Evolutionary conservation across 129 eudicot genomes (phyloP), one percentile per base, ranked within the genome.

Genomic region (Rutidosis leptorrhynchoides): DNA sequence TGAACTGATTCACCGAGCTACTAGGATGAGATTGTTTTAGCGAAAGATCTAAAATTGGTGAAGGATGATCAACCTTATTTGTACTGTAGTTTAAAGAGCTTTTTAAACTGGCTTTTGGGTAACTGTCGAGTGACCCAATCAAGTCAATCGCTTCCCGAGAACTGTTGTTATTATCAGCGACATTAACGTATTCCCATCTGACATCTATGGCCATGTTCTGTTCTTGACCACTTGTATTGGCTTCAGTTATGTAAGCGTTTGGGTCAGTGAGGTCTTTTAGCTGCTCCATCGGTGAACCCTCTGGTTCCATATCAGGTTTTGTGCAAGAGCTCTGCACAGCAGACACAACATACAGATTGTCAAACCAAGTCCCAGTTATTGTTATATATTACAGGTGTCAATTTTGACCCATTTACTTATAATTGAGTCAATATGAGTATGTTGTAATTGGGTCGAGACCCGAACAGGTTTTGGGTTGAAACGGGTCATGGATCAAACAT

Each of bases 321-420:
- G 96, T 80, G 69, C 96, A 88, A 45, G 98, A 93, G 77, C 98
- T 93, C 96, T 93, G 82, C 75, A 75, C 55, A 79, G n/a, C 64
- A 60, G 16, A 51, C 58, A 59, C 10, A 17, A 78, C 46, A 73
- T 21, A 20, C 17, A 57, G 40, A 15, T 26, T 6, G 56, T 16
- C 23, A 65, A 46, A 55, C 19, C 55, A 63, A 11, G 28, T 58
- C 45, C 74, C n/a, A 11, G 1, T 32, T 40, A 10, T 40, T 40
- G 5, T 40, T 12, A 15, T 2, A 40, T 0, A 0, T 40, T 40
- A 40, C n/a, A 3, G 46, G 46, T 40, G 46, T 0, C 35, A 5
- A 55, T 67, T 26, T 29, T 21, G 20, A 42, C 30, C n/a, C 20
- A 3, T 19, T 7, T 68, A 6, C 56, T 49, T 6, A 19, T 51